These are phyloP conservation scores for Coemansia sp. DNA, from an alignment of 192 early-diverging fungal species.

Conservation along the genomic window DNA sequence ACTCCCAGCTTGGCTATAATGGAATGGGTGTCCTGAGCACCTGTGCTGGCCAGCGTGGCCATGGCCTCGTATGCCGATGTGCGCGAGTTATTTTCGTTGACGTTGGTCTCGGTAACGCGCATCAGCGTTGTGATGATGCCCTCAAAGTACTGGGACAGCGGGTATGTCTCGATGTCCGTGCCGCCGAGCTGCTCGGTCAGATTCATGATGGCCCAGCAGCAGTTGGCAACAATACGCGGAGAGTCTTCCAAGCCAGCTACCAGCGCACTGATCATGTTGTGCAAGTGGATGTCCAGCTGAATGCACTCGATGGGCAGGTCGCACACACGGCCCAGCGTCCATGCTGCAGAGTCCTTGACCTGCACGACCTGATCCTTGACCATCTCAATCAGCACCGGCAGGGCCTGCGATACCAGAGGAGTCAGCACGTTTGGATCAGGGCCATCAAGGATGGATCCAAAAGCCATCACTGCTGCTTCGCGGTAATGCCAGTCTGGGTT, in stretches of 20 bases:
- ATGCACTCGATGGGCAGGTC: conserved; percentile 75
- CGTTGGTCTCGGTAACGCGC: conserved; percentile 67
- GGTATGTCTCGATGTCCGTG: conserved; percentile 60
- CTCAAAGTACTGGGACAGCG: conserved; percentile 84
- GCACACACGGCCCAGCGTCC: conserved; percentile 96
- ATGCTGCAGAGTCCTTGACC: conserved; percentile 97
- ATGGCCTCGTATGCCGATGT: conserved; percentile 94
- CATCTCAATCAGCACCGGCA: conserved; percentile 85
- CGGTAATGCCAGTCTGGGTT: conserved; percentile 88
- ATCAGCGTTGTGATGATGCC: conserved; percentile 73
- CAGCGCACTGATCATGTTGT: conserved; percentile 71
- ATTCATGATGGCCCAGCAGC: conserved; percentile 95
- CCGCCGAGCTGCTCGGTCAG: conserved; percentile 81
- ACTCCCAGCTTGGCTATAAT: conserved; percentile 73
- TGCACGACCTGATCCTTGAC: conserved; percentile 82
- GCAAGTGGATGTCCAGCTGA: conserved; percentile 68
- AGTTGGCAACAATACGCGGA: conserved; percentile 89
- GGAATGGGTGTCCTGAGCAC: conserved; percentile 74
- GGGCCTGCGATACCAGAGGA: conserved; percentile 77
- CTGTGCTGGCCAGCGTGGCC: conserved; percentile 70
- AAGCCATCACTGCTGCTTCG: conserved; percentile 97
- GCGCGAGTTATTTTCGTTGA: conserved; percentile 83
- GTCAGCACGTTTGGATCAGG: conserved; percentile 63
- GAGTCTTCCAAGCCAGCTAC: conserved; percentile 81
- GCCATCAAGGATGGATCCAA: conserved; percentile 97